Evolutionary conservation across 2,329 filamentous ascomycete species (phyloP).

Genomic region (Helicocarpus griseus): DNA sequence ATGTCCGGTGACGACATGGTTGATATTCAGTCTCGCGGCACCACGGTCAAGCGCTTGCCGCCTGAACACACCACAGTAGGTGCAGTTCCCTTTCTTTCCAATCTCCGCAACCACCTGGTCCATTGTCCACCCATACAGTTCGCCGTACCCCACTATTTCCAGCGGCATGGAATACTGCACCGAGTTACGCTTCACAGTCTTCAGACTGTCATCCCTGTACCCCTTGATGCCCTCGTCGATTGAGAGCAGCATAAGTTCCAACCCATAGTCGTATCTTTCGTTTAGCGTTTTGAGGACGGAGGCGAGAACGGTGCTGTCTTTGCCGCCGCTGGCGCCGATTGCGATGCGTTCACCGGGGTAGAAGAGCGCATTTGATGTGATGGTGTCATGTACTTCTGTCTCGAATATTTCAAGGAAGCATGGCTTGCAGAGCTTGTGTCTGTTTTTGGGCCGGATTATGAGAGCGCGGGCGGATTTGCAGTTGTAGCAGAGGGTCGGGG

Average conservation of each 20-base stretch:
- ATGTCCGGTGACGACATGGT: constrained; percentile 92
- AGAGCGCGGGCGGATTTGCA: constrained; percentile 72
- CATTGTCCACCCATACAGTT: constrained; percentile 98
- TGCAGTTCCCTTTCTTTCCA: constrained; percentile 97
- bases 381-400: constrained; percentile 87
- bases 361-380: constrained; percentile 73
- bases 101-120: constrained; percentile 94
- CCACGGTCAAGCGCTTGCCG: constrained; percentile 89
- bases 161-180: constrained; percentile 83
- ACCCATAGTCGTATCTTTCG: constrained; percentile 73
- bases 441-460: constrained; percentile 89
- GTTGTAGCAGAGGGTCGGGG: constrained; percentile 63
- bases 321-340: constrained; percentile 92
- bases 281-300: constrained; percentile 93
- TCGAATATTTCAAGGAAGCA: constrained; percentile 89
- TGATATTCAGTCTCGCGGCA: constrained; percentile 75
- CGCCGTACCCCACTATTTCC: constrained; percentile 84
- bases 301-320: constrained; percentile 92
- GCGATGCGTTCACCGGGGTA: constrained; percentile 73
- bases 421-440: constrained; percentile 79
- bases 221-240: constrained; percentile 97
- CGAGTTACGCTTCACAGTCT: constrained; percentile 93
- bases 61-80: constrained; percentile 94
- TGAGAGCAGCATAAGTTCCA: constrained; percentile 77
- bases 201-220: constrained; percentile 89